Evolutionary conservation across 164 flowering plant genomes (phyloP), one percentile per base, ranked within the genome.

Genomic region (Vitis rupestris): DNA sequence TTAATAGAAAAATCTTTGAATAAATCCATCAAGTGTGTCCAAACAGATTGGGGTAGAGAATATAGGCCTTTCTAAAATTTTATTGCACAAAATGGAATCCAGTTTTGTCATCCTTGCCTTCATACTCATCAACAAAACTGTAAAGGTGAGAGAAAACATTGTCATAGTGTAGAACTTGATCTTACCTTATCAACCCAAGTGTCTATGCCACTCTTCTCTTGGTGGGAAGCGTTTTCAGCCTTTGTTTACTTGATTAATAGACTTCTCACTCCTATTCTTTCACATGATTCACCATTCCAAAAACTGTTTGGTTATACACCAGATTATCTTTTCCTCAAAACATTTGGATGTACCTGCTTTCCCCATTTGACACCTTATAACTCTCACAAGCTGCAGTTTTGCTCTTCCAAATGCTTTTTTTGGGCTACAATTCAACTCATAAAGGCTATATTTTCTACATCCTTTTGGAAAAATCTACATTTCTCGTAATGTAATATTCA

Each of bases 221-320:
- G 74, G 69, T 23, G 4, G 5, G 8, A 70, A 0, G 66, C 66
- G 0, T 50, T 61, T 4, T 13, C 9, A 9, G 51, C 72, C 8
- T 59, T 50, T 9, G 59, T 61, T 15, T 61, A 61, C 31, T 23
- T 70, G 2, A 70, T 70, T 23, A 70, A 70, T 51, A 19, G 65
- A 3, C 12, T 19, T 19, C 19, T 19, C 19, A 19, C 19, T 19
- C 19, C 19, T 0, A 19, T 19, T 19, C 19, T 19, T 19, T 19
- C 19, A 19, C 19, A 19, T 19, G 19, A 19, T 19, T 19, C 19
- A 19, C 19, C 19, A 19, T 19, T 19, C 19, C 19, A 19, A 19
- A 19, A 19, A 19, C 19, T 19, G 19, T 19, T 19, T 19, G 19
- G 19, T 19, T 19, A 19, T 19, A 19, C 19, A 19, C 19, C 1